These are phyloP conservation scores for Salix exigua DNA, from an alignment of 345 rosid genomes.

Conservation along the genomic window DNA sequence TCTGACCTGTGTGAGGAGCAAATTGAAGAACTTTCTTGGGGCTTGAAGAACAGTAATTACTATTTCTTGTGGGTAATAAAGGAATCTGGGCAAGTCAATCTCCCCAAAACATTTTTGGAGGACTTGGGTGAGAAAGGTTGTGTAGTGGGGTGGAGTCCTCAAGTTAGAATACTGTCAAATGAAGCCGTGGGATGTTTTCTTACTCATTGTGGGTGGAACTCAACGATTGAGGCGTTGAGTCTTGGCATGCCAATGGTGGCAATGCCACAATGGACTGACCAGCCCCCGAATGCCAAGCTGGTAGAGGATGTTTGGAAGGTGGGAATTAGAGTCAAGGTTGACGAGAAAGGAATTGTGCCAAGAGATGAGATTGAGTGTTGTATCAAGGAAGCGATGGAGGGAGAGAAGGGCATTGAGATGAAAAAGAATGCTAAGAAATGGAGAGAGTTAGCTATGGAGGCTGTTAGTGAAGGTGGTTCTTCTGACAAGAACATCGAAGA, in stretches of 20 bases:
- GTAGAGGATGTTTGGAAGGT: conserved; percentile 27
- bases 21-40: conserved; percentile 54
- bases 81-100: conserved; percentile 40
- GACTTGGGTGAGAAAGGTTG: conserved; percentile 8
- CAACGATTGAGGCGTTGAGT: conserved; percentile 28
- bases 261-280: conserved; percentile 31
- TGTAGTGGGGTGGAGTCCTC: conserved; percentile 8
- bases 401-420: conserved; percentile 5
- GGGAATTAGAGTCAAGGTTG: conserved; percentile 20
- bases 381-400: conserved; percentile 17
- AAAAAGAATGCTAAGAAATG: conserved; percentile 12
- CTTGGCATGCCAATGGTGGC: conserved; percentile 29
- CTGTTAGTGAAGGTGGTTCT: conserved; percentile 17
- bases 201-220: conserved; percentile 26
- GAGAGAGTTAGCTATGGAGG: conserved; percentile 25
- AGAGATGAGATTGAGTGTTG: conserved; percentile 23
- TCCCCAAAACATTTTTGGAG: conserved; percentile 29
- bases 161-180: conserved; percentile 10
- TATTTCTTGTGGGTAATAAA: conserved; percentile 57
- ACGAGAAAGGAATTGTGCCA: conserved; percentile 16
- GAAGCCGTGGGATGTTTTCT: conserved; percentile 22
- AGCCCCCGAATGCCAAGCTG: conserved; percentile 18
- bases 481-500: conserved; percentile 14
- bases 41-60: conserved; percentile 20
- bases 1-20: conserved; percentile 36